Evolutionary conservation across 345 rosid species (phyloP).

Genomic region (Populus euphratica): DNA sequence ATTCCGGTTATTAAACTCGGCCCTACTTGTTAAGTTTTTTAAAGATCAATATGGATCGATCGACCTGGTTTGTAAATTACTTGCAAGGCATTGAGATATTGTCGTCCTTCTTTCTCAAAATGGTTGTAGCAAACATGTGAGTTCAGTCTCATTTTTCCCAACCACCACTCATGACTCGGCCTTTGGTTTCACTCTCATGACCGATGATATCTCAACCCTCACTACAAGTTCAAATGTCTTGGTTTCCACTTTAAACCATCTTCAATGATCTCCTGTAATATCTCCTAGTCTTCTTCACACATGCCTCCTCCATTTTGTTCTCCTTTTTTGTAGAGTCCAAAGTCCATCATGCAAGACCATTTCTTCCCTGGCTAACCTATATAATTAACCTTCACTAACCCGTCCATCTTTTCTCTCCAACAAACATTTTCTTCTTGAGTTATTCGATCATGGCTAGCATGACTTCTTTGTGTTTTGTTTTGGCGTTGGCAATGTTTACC

Average conservation of each 20-base stretch:
- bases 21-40: no score
- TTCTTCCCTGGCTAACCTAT: not conserved
- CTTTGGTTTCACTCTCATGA: not conserved
- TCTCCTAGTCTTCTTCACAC: conserved; percentile 4
- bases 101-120: not conserved
- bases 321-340: not conserved
- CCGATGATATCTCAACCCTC: conserved; percentile 30
- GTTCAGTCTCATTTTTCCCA: conserved; percentile 24
- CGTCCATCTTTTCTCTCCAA: not conserved
- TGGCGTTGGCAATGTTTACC: not conserved
- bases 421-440: not conserved
- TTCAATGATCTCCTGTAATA: not conserved
- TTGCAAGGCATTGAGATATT: not conserved
- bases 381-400: not conserved
- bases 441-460: not conserved
- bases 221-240: conserved; percentile 13
- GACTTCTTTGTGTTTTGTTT: conserved; percentile 16
- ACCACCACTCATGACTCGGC: conserved; percentile 24
- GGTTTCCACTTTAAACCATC: conserved; percentile 16
- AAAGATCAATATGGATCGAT: no score
- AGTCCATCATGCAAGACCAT: not conserved
- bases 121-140: not conserved
- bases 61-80: not conserved
- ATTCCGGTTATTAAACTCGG: not conserved
- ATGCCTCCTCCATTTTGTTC: conserved; percentile 5